phyloP scores from a whole-genome alignment of 176 grass and related monocot species.

The Chrysopogon serrulatus region DNA sequence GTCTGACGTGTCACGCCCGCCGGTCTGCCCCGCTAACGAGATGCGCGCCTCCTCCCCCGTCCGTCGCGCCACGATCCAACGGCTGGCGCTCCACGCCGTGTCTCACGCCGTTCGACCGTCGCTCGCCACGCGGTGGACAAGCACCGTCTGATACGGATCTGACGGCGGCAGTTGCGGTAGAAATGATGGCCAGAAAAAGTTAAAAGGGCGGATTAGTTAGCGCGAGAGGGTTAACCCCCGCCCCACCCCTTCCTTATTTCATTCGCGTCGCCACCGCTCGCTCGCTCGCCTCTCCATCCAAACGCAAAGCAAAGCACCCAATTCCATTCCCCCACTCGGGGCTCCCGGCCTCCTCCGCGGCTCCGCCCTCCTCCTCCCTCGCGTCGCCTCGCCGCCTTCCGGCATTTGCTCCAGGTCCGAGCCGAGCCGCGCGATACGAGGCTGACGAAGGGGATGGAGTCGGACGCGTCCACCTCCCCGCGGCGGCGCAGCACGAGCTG shows the following conservation, averaged over 20 bases:
- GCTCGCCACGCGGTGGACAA: not conserved
- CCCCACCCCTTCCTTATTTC: constrained; percentile 18
- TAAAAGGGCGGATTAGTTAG: not conserved
- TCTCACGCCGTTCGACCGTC: not conserved
- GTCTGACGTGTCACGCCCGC: constrained; percentile 15
- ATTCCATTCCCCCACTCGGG: not conserved
- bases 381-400: not conserved
- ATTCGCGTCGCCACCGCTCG: constrained; percentile 4
- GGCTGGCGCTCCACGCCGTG: not conserved
- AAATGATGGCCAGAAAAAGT: not conserved
- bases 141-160: constrained; percentile 22
- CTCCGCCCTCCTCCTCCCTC: not conserved
- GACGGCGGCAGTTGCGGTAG: not conserved
- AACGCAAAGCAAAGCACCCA: constrained; percentile 47
- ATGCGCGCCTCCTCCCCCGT: not conserved
- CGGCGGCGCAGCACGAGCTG: constrained; percentile 44
- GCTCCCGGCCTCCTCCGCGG: not conserved
- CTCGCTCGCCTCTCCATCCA: not conserved
- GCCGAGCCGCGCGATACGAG: not conserved
- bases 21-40: not conserved
- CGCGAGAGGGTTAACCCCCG: constrained; percentile 7
- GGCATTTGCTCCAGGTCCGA: not conserved
- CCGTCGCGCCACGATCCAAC: constrained; percentile 19
- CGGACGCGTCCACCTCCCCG: constrained; percentile 40
- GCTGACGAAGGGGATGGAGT: constrained; percentile 15